phyloP scores from a whole-genome alignment of 441 rosid genomes.

The Populus trichocarpa region DNA sequence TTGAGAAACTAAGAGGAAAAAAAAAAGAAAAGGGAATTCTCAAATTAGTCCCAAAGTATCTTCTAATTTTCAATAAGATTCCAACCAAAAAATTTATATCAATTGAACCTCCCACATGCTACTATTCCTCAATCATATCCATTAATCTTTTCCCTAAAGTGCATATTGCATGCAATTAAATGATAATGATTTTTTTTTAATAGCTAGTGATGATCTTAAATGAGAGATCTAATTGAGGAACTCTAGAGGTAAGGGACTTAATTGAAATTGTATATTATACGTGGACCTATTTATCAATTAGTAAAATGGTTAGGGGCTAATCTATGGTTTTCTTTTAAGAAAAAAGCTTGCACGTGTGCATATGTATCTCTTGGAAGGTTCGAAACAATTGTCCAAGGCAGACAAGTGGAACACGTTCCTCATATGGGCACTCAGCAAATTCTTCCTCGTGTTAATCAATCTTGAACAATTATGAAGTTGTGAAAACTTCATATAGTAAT shows the following conservation, averaged over 20 bases:
- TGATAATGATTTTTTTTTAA: no score
- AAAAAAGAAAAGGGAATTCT: no score
- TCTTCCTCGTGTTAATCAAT: not conserved
- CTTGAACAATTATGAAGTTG: not conserved
- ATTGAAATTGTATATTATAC: no score
- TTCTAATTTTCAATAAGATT: no score
- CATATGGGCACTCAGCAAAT: no score
- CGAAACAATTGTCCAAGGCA: not conserved
- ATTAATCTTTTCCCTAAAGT: no score
- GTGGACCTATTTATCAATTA: not conserved
- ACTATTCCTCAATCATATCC: no score
- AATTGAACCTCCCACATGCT: no score
- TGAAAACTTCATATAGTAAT: not conserved
- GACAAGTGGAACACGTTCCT: not conserved
- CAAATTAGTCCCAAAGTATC: no score
- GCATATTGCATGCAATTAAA: no score
- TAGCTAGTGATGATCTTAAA: no score
- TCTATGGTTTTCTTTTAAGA: not conserved
- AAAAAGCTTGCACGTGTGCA: not conserved
- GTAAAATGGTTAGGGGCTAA: not conserved
- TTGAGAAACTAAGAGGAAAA: not conserved
- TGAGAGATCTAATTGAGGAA: not conserved
- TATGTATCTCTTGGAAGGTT: not conserved
- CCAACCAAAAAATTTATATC: no score
- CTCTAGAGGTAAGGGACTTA: not conserved